Evolutionary conservation across 2,329 filamentous ascomycete genomes (phyloP).

Genomic region (Trichoderma pleuroti): DNA sequence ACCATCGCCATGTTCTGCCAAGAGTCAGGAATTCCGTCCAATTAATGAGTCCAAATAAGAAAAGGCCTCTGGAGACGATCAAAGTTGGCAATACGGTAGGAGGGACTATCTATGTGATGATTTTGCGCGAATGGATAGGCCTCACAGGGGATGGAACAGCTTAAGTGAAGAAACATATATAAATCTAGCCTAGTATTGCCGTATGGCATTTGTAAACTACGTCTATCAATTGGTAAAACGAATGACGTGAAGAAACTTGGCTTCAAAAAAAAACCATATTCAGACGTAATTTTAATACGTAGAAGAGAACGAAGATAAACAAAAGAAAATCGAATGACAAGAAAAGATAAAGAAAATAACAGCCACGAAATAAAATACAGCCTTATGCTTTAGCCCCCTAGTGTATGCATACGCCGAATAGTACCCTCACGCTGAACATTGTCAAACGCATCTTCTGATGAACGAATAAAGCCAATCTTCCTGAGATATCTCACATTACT

Average conservation of each 20-base stretch:
- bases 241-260: not conserved
- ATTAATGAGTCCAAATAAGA: not conserved
- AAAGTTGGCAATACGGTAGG: not conserved
- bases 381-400: not conserved
- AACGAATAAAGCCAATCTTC: slow-evolving; percentile 38
- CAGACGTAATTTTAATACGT: not conserved
- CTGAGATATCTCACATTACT: slow-evolving; percentile 20
- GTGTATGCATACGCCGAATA: slow-evolving; percentile 1
- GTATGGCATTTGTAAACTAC: not conserved
- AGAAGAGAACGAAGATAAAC: not conserved
- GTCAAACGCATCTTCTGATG: slow-evolving; percentile 7
- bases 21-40: not conserved
- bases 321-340: not conserved
- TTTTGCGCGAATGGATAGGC: not conserved
- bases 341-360: not conserved
- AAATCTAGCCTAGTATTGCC: not conserved
- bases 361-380: not conserved
- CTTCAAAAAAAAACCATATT: not conserved
- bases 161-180: not conserved
- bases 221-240: not conserved
- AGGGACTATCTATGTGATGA: not conserved
- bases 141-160: no score
- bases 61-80: fast-evolving
- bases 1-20: not conserved
- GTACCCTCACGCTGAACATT: not conserved